Evolutionary conservation across 371 early-diverging fungal genomes (phyloP).

Genomic region (Funneliformis caledonium): DNA sequence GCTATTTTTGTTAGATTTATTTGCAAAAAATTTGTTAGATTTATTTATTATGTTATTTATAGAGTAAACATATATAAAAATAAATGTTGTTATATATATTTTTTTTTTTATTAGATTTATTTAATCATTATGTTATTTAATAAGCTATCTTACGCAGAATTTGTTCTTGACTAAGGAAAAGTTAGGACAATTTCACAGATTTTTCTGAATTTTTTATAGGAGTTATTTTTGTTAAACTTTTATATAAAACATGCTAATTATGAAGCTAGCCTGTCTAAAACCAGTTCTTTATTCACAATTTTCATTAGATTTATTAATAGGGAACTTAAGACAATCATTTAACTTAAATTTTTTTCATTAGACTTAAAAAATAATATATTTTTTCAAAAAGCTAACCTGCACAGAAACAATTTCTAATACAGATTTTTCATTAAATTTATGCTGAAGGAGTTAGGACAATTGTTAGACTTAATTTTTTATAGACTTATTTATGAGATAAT

Average conservation of each 20-base stretch:
- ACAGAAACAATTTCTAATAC: background rate
- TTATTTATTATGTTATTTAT: too few relatives aligned
- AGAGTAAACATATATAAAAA: too few relatives aligned
- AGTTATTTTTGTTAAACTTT: background rate
- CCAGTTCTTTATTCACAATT: background rate
- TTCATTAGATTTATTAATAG: background rate
- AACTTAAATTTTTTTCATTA: background rate
- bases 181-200: background rate
- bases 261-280: background rate
- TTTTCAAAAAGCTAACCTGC: background rate
- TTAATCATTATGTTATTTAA: background rate
- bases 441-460: too few relatives aligned
- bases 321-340: background rate
- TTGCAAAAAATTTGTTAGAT: too few relatives aligned
- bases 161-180: background rate
- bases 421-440: background rate
- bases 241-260: background rate
- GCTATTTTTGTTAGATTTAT: too few relatives aligned
- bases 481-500: too few relatives aligned
- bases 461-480: too few relatives aligned
- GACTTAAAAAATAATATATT: background rate
- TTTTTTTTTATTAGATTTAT: background rate
- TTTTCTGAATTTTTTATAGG: constrained; percentile 1
- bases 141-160: background rate
- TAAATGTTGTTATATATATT: too few relatives aligned